These are phyloP conservation scores for Cicer bijugum DNA, from an alignment of 306 rosid species.

Conservation along the genomic window DNA sequence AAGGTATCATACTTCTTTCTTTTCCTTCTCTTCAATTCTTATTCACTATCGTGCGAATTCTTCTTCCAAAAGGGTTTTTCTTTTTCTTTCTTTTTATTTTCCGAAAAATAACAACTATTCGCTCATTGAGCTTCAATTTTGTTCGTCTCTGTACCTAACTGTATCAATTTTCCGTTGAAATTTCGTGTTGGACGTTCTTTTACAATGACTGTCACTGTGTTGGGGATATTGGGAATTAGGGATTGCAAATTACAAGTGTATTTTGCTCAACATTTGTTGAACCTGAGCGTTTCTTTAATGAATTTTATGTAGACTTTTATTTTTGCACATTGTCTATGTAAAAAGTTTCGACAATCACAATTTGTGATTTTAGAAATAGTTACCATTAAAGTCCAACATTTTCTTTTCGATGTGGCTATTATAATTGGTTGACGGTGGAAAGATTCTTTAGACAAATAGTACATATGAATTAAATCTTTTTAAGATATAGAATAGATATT, in stretches of 20 bases:
- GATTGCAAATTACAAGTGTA: not conserved
- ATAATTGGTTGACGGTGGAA: too few species aligned
- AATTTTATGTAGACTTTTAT: not conserved
- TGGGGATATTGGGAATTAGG: not conserved
- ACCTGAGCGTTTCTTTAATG: not conserved
- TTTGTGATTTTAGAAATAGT: too few species aligned
- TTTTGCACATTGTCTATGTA: too few species aligned
- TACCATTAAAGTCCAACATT: too few species aligned
- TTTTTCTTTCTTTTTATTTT: not conserved
- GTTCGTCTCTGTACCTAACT: not conserved
- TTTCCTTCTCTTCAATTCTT: not conserved
- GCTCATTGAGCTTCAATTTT: not conserved
- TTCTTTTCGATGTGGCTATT: too few species aligned
- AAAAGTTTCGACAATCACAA: too few species aligned
- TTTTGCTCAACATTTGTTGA: not conserved
- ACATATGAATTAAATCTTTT: too few species aligned
- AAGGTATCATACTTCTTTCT: slow-evolving; percentile 20
- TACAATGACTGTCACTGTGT: not conserved
- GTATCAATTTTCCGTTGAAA: not conserved
- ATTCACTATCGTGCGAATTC: not conserved
- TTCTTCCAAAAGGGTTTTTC: not conserved
- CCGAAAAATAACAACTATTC: not conserved
- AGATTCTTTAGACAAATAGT: too few species aligned
- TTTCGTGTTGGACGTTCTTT: not conserved
- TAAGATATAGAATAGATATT: not conserved